phyloP scores from a whole-genome alignment of 805 yeast species.

The Yarrowia sp. region DNA sequence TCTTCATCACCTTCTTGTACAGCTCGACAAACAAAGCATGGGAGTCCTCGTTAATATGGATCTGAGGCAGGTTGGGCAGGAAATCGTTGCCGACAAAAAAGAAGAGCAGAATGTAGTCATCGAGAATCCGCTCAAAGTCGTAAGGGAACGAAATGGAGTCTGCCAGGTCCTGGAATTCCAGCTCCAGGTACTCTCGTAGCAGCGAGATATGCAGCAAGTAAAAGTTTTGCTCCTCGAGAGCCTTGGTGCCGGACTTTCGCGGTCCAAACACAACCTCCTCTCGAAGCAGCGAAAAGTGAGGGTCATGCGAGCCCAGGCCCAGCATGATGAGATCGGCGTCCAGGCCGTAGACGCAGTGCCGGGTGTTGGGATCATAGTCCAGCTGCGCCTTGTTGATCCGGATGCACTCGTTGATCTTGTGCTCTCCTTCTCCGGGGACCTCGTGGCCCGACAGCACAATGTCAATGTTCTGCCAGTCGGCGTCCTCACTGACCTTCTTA shows the following conservation, averaged over 20 bases:
- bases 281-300: constrained; percentile 90
- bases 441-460: constrained; percentile 88
- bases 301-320: constrained; percentile 88
- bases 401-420: constrained; percentile 91
- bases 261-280: constrained; percentile 91
- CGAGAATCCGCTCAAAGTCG: constrained; percentile 83
- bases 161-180: constrained; percentile 75
- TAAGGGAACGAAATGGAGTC: constrained; percentile 62
- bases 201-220: constrained; percentile 79
- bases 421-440: constrained; percentile 99
- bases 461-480: constrained; percentile 77
- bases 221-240: constrained; percentile 73
- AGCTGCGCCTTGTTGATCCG: constrained; percentile 73
- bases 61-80: constrained; percentile 92
- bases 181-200: constrained; percentile 83
- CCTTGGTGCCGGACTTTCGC: constrained; percentile 40
- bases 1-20: constrained; percentile 74
- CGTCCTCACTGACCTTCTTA: constrained; percentile 80
- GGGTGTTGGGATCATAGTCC: constrained; percentile 70
- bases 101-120: constrained; percentile 88
- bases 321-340: constrained; percentile 96
- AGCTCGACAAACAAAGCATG: constrained; percentile 88
- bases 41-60: constrained; percentile 92
- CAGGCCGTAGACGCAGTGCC: constrained; percentile 93
- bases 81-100: constrained; percentile 97